phyloP scores from a whole-genome alignment of 306 rosid species.

The Vigna mungo region DNA sequence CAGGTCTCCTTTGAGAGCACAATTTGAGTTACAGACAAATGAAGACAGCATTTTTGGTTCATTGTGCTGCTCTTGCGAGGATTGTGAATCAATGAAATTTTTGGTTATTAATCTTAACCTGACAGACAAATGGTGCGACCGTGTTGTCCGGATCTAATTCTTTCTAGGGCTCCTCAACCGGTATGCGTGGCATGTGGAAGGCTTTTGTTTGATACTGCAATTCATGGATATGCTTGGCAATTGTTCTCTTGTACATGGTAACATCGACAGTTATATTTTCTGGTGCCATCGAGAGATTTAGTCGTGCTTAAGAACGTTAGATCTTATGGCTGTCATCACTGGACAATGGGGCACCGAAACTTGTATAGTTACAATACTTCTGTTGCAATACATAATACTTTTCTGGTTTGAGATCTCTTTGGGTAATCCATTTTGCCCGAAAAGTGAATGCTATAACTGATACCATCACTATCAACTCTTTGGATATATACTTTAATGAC shows the following conservation, averaged over 20 bases:
- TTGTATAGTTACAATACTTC: conserved; percentile 65
- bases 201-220: conserved; percentile 40
- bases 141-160: conserved; percentile 47
- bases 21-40: conserved; percentile 44
- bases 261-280: conserved; percentile 53
- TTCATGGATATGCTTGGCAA: conserved; percentile 51
- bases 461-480: too few relatives aligned
- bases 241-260: conserved; percentile 65
- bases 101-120: conserved; percentile 46
- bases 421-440: neutral
- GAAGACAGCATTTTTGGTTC: conserved; percentile 40
- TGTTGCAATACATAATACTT: conserved; percentile 50
- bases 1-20: conserved; percentile 86
- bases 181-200: conserved; percentile 29
- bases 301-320: conserved; percentile 40
- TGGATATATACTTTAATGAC: too few relatives aligned
- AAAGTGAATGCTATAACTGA: neutral
- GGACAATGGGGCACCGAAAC: conserved; percentile 53
- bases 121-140: conserved; percentile 38
- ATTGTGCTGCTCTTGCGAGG: conserved; percentile 37
- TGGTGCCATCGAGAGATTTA: conserved; percentile 51
- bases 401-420: conserved; percentile 45
- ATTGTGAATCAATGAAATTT: conserved; percentile 40
- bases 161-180: conserved; percentile 44
- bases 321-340: conserved; percentile 41